Evolutionary conservation across 331 rosid species (phyloP).

Genomic region (Malus hybrid): DNA sequence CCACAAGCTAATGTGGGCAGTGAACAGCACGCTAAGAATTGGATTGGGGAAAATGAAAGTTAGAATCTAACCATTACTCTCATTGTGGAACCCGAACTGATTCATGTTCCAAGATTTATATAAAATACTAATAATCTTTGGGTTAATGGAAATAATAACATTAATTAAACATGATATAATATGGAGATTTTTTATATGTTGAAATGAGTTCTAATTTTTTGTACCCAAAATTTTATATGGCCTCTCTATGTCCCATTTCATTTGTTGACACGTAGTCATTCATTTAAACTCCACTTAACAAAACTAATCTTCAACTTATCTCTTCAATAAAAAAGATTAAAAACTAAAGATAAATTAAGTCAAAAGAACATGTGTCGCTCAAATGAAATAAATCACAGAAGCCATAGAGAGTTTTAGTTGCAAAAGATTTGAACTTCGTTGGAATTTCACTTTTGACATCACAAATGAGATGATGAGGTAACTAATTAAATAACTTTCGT

Average conservation of each 20-base stretch:
- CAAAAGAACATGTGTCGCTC: too few relatives aligned
- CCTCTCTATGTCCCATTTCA: too few relatives aligned
- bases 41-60: conserved; percentile 28
- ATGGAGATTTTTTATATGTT: too few relatives aligned
- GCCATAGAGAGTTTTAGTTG: neutral
- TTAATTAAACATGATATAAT: neutral
- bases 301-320: too few relatives aligned
- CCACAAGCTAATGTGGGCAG: conserved; percentile 43
- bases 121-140: neutral
- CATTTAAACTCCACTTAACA: too few relatives aligned
- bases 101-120: conserved; percentile 30
- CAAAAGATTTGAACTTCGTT: neutral
- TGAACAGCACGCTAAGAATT: conserved; percentile 27
- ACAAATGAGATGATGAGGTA: neutral
- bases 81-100: conserved; percentile 50
- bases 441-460: neutral
- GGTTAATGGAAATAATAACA: neutral
- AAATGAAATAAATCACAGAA: too few relatives aligned
- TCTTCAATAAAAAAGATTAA: too few relatives aligned
- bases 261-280: too few relatives aligned
- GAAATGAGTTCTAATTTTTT: too few relatives aligned
- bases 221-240: too few relatives aligned
- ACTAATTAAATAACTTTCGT: neutral
- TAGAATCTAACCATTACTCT: conserved; percentile 45
- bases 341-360: too few relatives aligned